Conservation (phyloP, 768 basidiomycete species). For the Steccherinum ochraceum region DNA sequence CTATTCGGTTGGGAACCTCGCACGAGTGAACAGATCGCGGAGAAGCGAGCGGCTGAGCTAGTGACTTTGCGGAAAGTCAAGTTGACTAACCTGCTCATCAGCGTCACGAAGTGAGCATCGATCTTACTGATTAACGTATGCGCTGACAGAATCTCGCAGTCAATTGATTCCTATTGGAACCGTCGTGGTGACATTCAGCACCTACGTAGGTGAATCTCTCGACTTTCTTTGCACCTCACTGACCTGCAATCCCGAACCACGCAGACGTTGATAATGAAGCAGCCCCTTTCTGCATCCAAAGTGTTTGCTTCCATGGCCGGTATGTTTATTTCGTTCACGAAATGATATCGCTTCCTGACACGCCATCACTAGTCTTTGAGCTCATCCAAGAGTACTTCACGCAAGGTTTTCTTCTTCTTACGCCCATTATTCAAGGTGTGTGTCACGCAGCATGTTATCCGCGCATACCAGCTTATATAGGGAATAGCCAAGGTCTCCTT, state of each 20-base stretch:
- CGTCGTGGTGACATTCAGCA: slow-evolving; percentile 62
- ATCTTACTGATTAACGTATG: not conserved
- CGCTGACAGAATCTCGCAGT: slow-evolving; percentile 26
- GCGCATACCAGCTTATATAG: too few relatives aligned
- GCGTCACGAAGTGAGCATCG: slow-evolving; percentile 34
- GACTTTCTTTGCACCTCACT: not conserved
- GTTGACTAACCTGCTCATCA: slow-evolving; percentile 26
- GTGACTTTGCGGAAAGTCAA: slow-evolving; percentile 44
- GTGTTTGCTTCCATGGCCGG: slow-evolving; percentile 34
- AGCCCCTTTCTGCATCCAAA: slow-evolving; percentile 30
- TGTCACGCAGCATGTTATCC: too few relatives aligned
- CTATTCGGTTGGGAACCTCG: slow-evolving; percentile 21
- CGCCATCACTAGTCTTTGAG: slow-evolving; percentile 47
- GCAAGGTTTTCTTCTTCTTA: slow-evolving; percentile 21
- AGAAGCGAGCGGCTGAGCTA: slow-evolving; percentile 60
- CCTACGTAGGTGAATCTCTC: slow-evolving; percentile 40
- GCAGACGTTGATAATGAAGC: slow-evolving; percentile 33
- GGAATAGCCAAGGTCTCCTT: slow-evolving; percentile 10
- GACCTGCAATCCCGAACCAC: not conserved
- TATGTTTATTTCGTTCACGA: too few relatives aligned
- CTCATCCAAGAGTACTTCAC: slow-evolving; percentile 47
- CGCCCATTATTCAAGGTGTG: slow-evolving; percentile 25
- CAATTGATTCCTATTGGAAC: slow-evolving; percentile 54
- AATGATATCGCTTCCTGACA: too few relatives aligned
- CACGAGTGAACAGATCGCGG: slow-evolving; percentile 44